Percentiles rank a stretch among this genome's conserved stretches.
Evolutionary conservation across 2,329 filamentous ascomycete genomes (phyloP).

Genomic region (Apiospora arundinis): DNA sequence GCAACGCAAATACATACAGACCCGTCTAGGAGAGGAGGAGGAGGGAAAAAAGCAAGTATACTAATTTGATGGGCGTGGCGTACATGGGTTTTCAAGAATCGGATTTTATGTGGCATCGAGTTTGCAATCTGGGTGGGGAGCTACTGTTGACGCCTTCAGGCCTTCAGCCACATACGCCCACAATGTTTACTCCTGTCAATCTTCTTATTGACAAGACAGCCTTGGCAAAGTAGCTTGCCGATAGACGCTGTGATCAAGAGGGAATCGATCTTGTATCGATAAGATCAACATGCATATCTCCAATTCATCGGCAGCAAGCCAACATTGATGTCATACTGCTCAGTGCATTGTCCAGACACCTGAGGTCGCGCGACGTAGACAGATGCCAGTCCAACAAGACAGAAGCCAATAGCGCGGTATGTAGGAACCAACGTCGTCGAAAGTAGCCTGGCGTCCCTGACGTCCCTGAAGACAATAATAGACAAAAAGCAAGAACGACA

Average conservation of each 20-base stretch:
- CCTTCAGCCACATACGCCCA: neutral
- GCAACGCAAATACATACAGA: neutral
- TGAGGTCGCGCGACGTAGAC: too few species aligned
- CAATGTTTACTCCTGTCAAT: neutral
- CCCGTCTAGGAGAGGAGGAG: neutral
- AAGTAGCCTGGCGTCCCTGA: too few species aligned
- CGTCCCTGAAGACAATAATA: neutral
- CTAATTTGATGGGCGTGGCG: neutral
- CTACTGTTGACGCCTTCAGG: neutral
- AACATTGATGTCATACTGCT: neutral
- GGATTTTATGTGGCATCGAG: neutral
- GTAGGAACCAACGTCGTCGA: too few species aligned
- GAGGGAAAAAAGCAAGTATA: neutral
- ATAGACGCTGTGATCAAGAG: neutral
- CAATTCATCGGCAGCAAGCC: neutral
- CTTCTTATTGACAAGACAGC: neutral
- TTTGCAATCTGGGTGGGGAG: neutral
- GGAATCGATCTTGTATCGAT: neutral
- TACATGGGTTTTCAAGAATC: neutral
- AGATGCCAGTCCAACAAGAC: neutral
- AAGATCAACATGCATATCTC: neutral
- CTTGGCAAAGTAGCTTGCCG: neutral
- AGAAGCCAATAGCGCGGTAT: neutral
- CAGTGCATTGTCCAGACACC: neutral
- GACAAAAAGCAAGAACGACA: neutral